These are phyloP conservation scores for Malus hybrid DNA, from an alignment of 331 rosid genomes.

Conservation along the genomic window DNA sequence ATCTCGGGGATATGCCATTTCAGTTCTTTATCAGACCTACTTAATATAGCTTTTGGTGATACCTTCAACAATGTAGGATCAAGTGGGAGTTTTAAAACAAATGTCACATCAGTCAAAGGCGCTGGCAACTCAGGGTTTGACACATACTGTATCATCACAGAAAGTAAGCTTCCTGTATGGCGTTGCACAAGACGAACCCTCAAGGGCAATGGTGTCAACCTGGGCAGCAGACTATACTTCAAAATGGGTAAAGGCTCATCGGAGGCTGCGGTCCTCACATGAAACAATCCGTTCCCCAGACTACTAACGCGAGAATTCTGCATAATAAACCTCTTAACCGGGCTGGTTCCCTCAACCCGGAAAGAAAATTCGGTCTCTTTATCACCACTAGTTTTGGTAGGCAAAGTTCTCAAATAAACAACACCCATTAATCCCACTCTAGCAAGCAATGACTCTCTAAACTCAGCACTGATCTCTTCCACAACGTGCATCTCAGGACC, in stretches of 20 bases:
- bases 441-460: constrained; percentile 83
- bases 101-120: constrained; percentile 76
- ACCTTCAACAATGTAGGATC: constrained; percentile 83
- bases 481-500: constrained; percentile 81
- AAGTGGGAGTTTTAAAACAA: constrained; percentile 65
- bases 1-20: constrained; percentile 82
- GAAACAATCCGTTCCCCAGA: constrained; percentile 84
- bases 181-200: constrained; percentile 85
- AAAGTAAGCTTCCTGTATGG: constrained; percentile 76
- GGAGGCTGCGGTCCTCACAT: constrained; percentile 63
- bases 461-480: constrained; percentile 83
- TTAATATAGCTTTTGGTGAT: constrained; percentile 84
- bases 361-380: constrained; percentile 94
- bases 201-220: constrained; percentile 83
- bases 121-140: constrained; percentile 68
- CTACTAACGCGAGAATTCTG: constrained; percentile 77
- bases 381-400: constrained; percentile 61
- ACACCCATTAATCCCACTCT: constrained; percentile 80
- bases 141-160: constrained; percentile 87
- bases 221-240: constrained; percentile 73
- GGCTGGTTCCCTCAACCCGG: constrained; percentile 62
- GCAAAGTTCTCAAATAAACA: constrained; percentile 77
- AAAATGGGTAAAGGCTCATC: constrained; percentile 80
- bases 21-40: constrained; percentile 73
- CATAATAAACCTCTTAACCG: constrained; percentile 75